Base-by-base conservation (phyloP, 306 rosid species). In the Ormosia semicastrata region DNA sequence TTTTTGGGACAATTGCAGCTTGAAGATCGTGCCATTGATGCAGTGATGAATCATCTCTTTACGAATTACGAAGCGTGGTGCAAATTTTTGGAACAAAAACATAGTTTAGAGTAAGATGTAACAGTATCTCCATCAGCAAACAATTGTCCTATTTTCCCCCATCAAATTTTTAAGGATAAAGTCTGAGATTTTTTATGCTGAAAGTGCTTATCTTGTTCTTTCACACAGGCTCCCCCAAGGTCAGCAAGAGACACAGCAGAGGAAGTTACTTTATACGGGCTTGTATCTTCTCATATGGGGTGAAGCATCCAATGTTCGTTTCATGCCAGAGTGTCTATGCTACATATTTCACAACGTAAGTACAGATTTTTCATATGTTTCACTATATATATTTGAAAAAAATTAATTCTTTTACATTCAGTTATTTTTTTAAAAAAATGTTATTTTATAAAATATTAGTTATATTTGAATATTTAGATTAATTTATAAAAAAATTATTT, bases 31-130 rank as follows among this genome's bases (percentile, higher is more conserved):
- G 99, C 98, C n/a, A 86, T 93, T 76, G 85, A 90, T 75, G 81
- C 85, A 52, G 97, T 90, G 81, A 89, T 90, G 98, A 80, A 73
- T 76, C 58, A 60, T 78, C 94, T 95, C 74, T 95, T 95, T 78
- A 93, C 89, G 86, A 95, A 95, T 80, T 95, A 95, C 83, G 93
- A 88, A 78, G 89, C 81, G 2, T 95, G 98, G 98, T 95, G 98
- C 88, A 92, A 88, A 81, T 92, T 88, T 88, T 85, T 91, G 89
- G 97, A 94, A 68, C 88, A 93, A 67, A 91, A 90, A 76, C 94
- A 89, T 86, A 89, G 97, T 85, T 88, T 93, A 82, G 71, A 97
- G 98, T 91, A 83, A 72, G 88, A 81, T 66, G 53, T 50, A 43
- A 18, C 13, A 54, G 6, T 63, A 9, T 60, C 53, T 69, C 32